A percentile compares a stretch with the other conserved stretches of the same genome.
Evolutionary conservation across 768 basidiomycete genomes (phyloP).

Genomic region (Tylopilus rubrobrunneus): DNA sequence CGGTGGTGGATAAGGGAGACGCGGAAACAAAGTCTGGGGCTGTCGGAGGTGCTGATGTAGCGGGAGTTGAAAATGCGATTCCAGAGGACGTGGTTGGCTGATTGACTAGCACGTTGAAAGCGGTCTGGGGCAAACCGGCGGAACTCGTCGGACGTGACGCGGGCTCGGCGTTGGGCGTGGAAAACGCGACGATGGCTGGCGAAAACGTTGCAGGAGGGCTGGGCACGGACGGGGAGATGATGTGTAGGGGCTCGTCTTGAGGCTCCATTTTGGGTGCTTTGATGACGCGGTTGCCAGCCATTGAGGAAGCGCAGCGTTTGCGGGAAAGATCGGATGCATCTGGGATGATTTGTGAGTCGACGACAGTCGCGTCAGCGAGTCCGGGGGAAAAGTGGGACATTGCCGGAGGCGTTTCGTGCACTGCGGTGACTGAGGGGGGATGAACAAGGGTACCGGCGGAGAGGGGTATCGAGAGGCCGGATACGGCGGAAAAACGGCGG

Average conservation of each 20-base stretch:
- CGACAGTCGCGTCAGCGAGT: slow-evolving; percentile 9
- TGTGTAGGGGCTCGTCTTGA: slow-evolving; percentile 36
- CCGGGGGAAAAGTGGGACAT: slow-evolving; percentile 16
- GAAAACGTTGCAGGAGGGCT: slow-evolving; percentile 23
- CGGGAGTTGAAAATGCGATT: slow-evolving; percentile 20
- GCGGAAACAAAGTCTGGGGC: slow-evolving; percentile 23
- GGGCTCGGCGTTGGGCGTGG: slow-evolving; percentile 25
- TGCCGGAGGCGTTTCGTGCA: slow-evolving; percentile 26
- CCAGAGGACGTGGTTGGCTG: slow-evolving; percentile 13
- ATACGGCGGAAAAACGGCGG: slow-evolving; percentile 16
- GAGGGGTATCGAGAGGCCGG: slow-evolving; percentile 33
- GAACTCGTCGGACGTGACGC: slow-evolving; percentile 34
- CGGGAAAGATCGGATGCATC: slow-evolving; percentile 42
- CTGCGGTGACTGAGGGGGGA: slow-evolving; percentile 14
- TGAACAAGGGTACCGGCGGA: slow-evolving; percentile 34
- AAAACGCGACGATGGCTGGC: slow-evolving; percentile 27
- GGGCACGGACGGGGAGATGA: slow-evolving; percentile 18
- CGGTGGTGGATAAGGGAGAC: slow-evolving; percentile 18
- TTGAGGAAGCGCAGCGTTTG: slow-evolving; percentile 49
- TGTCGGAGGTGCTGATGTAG: slow-evolving; percentile 17
- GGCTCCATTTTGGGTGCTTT: slow-evolving; percentile 50
- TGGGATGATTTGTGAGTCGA: slow-evolving; percentile 24
- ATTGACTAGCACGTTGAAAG: slow-evolving; percentile 18
- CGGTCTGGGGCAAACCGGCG: slow-evolving; percentile 18
- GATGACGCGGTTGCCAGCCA: slow-evolving; percentile 41